Base-by-base conservation (phyloP, 352 stramenopile species). In the Globisporangium canariense region DNA sequence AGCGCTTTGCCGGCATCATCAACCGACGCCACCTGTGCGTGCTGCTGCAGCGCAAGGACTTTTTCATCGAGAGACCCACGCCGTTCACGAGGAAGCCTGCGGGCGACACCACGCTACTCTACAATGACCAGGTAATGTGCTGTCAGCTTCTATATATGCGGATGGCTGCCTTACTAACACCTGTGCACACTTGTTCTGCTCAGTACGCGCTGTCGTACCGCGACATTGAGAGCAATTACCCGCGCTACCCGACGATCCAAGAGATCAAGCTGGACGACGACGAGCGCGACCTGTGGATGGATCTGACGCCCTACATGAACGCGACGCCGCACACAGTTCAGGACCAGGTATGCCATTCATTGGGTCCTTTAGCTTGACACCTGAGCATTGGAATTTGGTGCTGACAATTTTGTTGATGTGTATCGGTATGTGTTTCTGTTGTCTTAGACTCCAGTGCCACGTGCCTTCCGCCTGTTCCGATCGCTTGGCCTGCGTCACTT, bases 301-400 rank as follows among this genome's bases (percentile, higher is more conserved):
- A 99, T 70, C 77, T 99, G 32, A 90, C 96, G 50, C 97, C 97
- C 1, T 99, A 99, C 77, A 98, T 98, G 60, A 98, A 99, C 81
- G 96, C 97, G 58, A 97, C 96, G 41, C 95, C 97, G 57, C 98
- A 98, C 64, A 89, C 95, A 49, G 94, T 99, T 36, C 97, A 98
- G 60, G 93, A 98, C 66, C 96, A 97, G 58, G 91, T 93, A 2
- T 97, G 94, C 4, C 40, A 49, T 22, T 49, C 43, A 36, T 8
- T 36, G 32, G 5, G 22, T 22, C n/a, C 18, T 22, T 49, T 2
- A 9, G 18, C 4, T 18, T 22, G 16, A 41, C 9, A 41, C 36
- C 4, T 49, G 5, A 5, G 9, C 36, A 49, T 20, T 11, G 43
- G 6, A 49, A 46, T 22, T 22, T 49, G 16, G 16, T 49, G 43